Percentiles rank a stretch among this genome's conserved stretches.
These are phyloP conservation scores for Corymbia maculata DNA, from an alignment of 345 rosid genomes.

Conservation along the genomic window DNA sequence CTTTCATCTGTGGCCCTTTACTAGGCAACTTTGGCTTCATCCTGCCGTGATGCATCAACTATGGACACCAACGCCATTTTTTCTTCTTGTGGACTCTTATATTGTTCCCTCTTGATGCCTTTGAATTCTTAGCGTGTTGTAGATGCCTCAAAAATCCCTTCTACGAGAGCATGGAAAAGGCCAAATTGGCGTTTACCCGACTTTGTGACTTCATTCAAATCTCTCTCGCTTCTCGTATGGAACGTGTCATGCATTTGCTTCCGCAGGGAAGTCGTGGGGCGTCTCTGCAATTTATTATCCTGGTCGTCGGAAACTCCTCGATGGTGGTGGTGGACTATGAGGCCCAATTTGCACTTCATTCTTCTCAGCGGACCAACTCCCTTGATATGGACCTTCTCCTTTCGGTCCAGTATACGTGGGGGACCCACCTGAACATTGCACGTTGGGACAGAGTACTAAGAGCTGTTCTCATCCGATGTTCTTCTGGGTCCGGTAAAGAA, in stretches of 20 bases:
- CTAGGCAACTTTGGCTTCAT: conserved; percentile 11
- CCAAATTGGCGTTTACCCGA: conserved; percentile 21
- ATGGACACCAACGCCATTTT: conserved; percentile 30
- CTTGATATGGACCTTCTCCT: too few relatives aligned
- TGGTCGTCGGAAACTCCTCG: not conserved
- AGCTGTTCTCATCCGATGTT: too few relatives aligned
- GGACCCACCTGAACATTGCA: too few relatives aligned
- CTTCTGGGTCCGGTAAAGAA: too few relatives aligned
- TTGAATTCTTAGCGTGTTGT: not conserved
- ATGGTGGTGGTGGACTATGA: conserved; percentile 6
- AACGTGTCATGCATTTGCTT: conserved; percentile 13
- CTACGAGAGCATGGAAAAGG: conserved; percentile 31
- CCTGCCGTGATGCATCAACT: conserved; percentile 16
- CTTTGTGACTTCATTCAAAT: not conserved
- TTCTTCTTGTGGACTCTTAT: not conserved
- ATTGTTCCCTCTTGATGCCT: not conserved
- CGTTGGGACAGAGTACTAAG: too few relatives aligned
- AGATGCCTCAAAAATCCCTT: conserved; percentile 39
- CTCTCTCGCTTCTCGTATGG: conserved; percentile 3
- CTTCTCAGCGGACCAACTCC: too few relatives aligned
- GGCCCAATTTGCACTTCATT: too few relatives aligned
- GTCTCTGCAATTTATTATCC: not conserved
- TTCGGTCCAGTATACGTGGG: too few relatives aligned
- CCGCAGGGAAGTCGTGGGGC: conserved; percentile 17
- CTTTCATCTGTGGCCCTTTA: conserved; percentile 7